Conservation (phyloP, 2,329 filamentous ascomycete species). For the Claviceps paspali region DNA sequence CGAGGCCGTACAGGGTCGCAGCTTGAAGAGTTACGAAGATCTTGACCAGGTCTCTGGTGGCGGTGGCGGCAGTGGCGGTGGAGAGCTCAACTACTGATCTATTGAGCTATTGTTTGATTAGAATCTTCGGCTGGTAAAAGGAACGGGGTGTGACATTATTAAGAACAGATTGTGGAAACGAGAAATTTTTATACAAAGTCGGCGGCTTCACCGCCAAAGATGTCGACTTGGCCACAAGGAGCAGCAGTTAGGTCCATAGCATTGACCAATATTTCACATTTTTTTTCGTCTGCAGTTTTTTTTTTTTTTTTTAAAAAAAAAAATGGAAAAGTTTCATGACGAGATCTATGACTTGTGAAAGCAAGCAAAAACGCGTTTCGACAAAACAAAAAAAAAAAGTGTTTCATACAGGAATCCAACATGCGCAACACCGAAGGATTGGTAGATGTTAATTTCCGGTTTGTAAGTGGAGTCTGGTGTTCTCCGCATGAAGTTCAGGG, state of each 20-base stretch:
- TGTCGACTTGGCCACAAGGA: not conserved
- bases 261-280: too few species aligned
- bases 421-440: too few species aligned
- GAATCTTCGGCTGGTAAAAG: conserved; percentile 10
- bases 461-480: not conserved
- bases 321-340: too few species aligned
- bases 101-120: conserved; percentile 21
- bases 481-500: too few species aligned
- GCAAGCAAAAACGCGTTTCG: too few species aligned
- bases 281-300: too few species aligned
- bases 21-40: conserved; percentile 93
- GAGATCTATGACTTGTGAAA: too few species aligned
- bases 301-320: too few species aligned
- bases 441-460: too few species aligned
- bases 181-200: not conserved
- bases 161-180: not conserved
- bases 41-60: conserved; percentile 68
- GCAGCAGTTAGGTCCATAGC: not conserved
- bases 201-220: not conserved
- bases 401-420: too few species aligned
- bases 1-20: conserved; percentile 84
- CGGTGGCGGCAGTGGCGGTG: conserved; percentile 57
- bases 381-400: too few species aligned
- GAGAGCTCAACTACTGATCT: conserved; percentile 94
- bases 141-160: not conserved